Base-by-base conservation (phyloP, 2,329 filamentous ascomycete species). In the Apiospora phragmitis region DNA sequence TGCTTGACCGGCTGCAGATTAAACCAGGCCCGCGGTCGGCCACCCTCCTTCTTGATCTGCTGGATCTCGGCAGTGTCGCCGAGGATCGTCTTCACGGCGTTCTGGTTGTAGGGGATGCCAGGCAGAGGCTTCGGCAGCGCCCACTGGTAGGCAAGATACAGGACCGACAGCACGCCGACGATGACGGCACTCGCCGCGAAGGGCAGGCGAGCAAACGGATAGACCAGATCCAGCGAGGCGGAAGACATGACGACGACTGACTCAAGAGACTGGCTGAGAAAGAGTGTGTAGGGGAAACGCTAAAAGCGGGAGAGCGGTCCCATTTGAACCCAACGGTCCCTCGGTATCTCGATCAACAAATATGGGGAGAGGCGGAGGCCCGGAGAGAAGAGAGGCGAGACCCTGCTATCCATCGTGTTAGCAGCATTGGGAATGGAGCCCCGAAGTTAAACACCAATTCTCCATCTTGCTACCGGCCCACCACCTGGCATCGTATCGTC, bases 61-160 rank as follows among this genome's bases (percentile, higher is more conserved):
- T 41, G 14, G 47, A 74, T 35, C 59, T 72, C 70, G 16, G 59
- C 65, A 1, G 65, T 55, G 32, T 74, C 71, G n/a, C 72, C 72
- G 24, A 74, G 62, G 5, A 73, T 62, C 6, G 42, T 35, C 26
- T 66, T 68, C 11, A 68, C 68, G 3, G 72, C 71, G 3, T 51
- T 62, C 35, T 70, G 51, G 68, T 72, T 74, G 68, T 70, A 73
- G 3, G 72, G 72, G n/a, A 74, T 74, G 24, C 70, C 71, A 7
- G 72, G 71, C 38, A 74, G 45, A 12, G 72, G 72, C 68, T 70
- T 73, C 14, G 72, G 72, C 38, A 74, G 69, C 2, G 71, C 72
- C 73, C 76, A 65, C 72, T 74, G 72, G 55, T 78, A 67, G 73
- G 74, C 16, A 69, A 71, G 65, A 69, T 73, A 75, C 72, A 79